These are phyloP conservation scores for Penicillium capsulatum DNA, from an alignment of 2,329 filamentous ascomycete genomes.

Conservation along the genomic window DNA sequence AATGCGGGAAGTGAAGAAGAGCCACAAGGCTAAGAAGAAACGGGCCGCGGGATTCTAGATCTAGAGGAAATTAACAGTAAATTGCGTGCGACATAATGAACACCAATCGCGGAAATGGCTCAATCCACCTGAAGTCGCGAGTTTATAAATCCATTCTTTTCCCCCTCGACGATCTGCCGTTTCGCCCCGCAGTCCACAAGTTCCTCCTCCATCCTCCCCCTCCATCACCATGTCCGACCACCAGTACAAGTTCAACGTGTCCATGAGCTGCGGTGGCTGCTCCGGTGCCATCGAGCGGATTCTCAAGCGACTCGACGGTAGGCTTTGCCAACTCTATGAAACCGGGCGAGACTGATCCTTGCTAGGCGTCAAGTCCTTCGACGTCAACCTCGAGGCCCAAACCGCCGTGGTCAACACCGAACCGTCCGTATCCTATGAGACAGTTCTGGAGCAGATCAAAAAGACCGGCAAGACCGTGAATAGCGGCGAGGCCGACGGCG, in stretches of 20 bases:
- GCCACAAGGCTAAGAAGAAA: conserved; percentile 37
- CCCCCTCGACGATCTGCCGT: no score
- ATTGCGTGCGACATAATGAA: conserved; percentile 6
- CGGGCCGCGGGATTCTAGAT: conserved; percentile 41
- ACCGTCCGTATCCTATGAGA: conserved; percentile 67
- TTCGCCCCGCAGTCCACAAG: conserved; percentile 10
- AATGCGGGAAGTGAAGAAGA: conserved; percentile 30
- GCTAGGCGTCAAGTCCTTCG: conserved; percentile 79
- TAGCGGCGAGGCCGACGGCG: conserved; percentile 49
- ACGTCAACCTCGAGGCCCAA: conserved; percentile 82
- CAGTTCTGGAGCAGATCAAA: conserved; percentile 79
- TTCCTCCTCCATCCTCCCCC: conserved; percentile 2
- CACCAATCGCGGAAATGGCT: conserved; percentile 20
- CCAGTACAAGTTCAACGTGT: conserved; percentile 91
- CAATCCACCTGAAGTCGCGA: conserved; percentile 10
- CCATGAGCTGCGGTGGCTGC: conserved; percentile 94
- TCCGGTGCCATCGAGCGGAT: conserved; percentile 90
- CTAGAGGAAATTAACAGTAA: neutral
- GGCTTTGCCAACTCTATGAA: no score
- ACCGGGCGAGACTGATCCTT: conserved; percentile 4
- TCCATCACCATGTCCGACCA: conserved; percentile 64
- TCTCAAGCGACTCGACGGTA: conserved; percentile 86
- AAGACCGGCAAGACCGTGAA: conserved; percentile 95
- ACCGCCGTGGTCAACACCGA: conserved; percentile 72
- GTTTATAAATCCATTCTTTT: no score